phyloP scores from a whole-genome alignment of 2,329 filamentous ascomycete species.

The Lithohypha guttulata region DNA sequence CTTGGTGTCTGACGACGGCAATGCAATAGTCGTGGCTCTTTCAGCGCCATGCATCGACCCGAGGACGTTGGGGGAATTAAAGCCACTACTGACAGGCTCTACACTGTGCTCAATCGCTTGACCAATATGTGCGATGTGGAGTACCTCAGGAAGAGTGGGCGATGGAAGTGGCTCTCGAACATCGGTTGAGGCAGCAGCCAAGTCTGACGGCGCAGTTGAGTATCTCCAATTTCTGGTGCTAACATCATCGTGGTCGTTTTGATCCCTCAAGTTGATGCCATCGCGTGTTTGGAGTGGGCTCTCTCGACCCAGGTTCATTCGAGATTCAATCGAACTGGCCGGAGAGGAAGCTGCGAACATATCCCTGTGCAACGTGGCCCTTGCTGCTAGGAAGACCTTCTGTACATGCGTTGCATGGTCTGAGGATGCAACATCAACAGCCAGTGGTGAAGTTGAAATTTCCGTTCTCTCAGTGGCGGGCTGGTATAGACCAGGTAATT shows the following conservation, averaged over 20 bases:
- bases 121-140: background rate
- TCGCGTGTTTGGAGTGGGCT: background rate
- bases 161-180: conserved; percentile 22
- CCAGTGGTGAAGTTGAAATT: too few relatives aligned
- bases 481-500: too few relatives aligned
- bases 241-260: background rate
- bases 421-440: conserved; percentile 14
- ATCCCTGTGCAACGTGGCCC: conserved; percentile 18
- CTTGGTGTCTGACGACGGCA: background rate
- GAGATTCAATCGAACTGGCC: conserved; percentile 19
- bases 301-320: conserved; percentile 6
- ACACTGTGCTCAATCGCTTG: background rate
- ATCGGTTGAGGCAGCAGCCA: conserved; percentile 18
- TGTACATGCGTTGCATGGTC: conserved; percentile 21
- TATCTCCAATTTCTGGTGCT: conserved; percentile 18
- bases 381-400: conserved; percentile 20
- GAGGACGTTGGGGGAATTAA: conserved; percentile 13
- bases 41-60: background rate
- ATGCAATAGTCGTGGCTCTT: background rate
- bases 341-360: conserved; percentile 20
- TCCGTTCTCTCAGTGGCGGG: too few relatives aligned
- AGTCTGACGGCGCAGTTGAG: conserved; percentile 16
- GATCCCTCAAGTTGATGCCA: background rate
- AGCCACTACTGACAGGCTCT: conserved; percentile 22
- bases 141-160: conserved; percentile 16